Percentiles rank a stretch among this genome's conserved stretches.
phyloP scores from a whole-genome alignment of 192 early-diverging fungal species.

The Entomortierella beljakovae region DNA sequence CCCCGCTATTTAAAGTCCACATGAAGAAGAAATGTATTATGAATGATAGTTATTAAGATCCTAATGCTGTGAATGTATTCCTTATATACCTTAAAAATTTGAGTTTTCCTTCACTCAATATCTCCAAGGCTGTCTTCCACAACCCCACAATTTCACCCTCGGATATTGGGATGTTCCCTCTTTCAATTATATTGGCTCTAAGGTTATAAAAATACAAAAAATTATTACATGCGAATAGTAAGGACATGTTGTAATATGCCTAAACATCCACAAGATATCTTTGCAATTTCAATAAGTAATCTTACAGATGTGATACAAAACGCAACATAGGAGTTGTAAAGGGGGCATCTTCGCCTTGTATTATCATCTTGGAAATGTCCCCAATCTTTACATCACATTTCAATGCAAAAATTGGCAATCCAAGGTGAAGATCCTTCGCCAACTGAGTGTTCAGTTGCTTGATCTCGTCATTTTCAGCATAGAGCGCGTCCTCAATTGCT shows the following conservation, averaged over 20 bases:
- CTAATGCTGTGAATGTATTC: not conserved
- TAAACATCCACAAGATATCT: not conserved
- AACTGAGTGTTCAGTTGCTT: not conserved
- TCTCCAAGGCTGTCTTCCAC: constrained; percentile 10
- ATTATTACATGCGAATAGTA: no score
- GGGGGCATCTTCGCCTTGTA: not conserved
- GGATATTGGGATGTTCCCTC: constrained; percentile 2
- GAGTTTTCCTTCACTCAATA: constrained; percentile 3
- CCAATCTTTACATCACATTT: constrained; percentile 1
- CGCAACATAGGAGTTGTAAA: not conserved
- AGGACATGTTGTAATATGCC: not conserved
- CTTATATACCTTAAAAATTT: constrained; percentile 8
- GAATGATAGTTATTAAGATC: not conserved
- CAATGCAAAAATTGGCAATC: not conserved
- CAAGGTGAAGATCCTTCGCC: not conserved
- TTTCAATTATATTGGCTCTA: constrained; percentile 9
- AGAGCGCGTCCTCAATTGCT: not conserved
- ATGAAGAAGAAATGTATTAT: no score
- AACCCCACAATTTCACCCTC: constrained; percentile 7
- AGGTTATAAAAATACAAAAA: not conserved
- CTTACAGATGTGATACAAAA: not conserved
- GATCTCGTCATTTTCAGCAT: not conserved
- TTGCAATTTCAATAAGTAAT: not conserved
- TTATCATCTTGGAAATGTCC: not conserved
- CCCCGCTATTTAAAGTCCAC: constrained; percentile 3